A percentile compares a stretch with the other conserved stretches of the same genome.
phyloP scores from a whole-genome alignment of 2,329 filamentous ascomycete species.

The Zymoseptoria brevis region DNA sequence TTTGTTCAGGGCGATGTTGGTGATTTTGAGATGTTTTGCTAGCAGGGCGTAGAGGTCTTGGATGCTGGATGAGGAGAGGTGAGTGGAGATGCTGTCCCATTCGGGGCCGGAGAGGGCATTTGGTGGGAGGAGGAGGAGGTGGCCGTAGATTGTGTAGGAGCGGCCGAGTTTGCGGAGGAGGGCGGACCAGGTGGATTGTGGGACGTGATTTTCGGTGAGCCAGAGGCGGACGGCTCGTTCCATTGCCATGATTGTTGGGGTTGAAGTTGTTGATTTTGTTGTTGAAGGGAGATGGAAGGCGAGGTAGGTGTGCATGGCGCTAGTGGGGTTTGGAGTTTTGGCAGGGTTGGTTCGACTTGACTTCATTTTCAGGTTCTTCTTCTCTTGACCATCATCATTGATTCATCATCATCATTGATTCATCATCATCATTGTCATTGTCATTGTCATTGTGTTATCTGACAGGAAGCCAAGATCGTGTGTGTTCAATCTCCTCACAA shows the following conservation, averaged over 20 bases:
- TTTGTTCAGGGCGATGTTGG: conserved; percentile 52
- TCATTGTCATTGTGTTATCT: too few relatives aligned
- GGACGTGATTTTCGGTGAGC: conserved; percentile 2
- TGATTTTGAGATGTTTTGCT: conserved; percentile 37
- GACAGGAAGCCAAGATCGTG: too few relatives aligned
- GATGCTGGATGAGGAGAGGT: conserved; percentile 20
- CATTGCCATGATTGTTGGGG: conserved; percentile 1
- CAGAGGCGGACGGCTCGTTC: conserved; percentile 14
- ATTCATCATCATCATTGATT: not conserved
- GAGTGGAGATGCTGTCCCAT: conserved; percentile 24
- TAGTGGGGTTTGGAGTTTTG: not conserved
- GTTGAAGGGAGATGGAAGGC: not conserved
- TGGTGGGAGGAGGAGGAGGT: conserved; percentile 49
- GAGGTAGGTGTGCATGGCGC: not conserved
- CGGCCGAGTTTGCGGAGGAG: conserved; percentile 18
- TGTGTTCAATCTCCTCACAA: too few relatives aligned
- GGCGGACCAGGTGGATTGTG: not conserved
- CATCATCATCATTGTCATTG: not conserved
- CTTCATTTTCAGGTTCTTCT: not conserved
- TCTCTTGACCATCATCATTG: not conserved
- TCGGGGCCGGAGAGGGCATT: conserved; percentile 37
- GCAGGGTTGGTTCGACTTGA: not conserved
- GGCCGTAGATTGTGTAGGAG: conserved; percentile 49
- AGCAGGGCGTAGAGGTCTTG: conserved; percentile 38
- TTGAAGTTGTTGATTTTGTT: not conserved